Conservation (phyloP, 495 filamentous ascomycete species). For the Friedmanniomyces simplex region DNA sequence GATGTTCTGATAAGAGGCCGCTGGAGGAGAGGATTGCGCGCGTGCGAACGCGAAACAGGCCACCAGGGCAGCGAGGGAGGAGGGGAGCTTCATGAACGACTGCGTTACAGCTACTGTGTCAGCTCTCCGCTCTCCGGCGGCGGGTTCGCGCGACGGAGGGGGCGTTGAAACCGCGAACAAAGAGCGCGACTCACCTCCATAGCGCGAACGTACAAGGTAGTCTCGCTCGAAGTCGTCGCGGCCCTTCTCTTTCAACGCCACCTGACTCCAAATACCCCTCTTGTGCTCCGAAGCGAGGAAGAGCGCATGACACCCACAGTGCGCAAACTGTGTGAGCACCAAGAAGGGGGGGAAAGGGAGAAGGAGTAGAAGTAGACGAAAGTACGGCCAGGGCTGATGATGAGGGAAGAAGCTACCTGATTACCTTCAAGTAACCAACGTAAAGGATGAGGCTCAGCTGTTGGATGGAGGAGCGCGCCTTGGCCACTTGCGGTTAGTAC, state of each 20-base stretch:
- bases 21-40: slow-evolving; percentile 21
- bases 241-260: too few species aligned
- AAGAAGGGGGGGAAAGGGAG: not conserved
- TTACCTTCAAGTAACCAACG: not conserved
- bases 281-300: not conserved
- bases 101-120: not conserved
- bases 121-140: too few species aligned
- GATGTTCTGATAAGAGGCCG: slow-evolving; percentile 37
- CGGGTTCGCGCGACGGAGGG: too few species aligned
- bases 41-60: slow-evolving; percentile 1
- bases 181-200: slow-evolving; percentile 1
- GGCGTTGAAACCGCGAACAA: not conserved
- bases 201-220: not conserved
- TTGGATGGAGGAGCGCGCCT: too few species aligned
- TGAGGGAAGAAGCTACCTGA: not conserved
- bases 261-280: too few species aligned
- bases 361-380: not conserved
- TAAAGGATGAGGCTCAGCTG: not conserved
- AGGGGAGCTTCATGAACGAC: slow-evolving; percentile 12
- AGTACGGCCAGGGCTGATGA: too few species aligned
- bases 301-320: not conserved
- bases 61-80: slow-evolving; percentile 8
- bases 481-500: too few species aligned
- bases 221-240: not conserved
- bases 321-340: not conserved